These are phyloP conservation scores for Dothistroma pini DNA, from an alignment of 2,329 filamentous ascomycete genomes.

Conservation along the genomic window DNA sequence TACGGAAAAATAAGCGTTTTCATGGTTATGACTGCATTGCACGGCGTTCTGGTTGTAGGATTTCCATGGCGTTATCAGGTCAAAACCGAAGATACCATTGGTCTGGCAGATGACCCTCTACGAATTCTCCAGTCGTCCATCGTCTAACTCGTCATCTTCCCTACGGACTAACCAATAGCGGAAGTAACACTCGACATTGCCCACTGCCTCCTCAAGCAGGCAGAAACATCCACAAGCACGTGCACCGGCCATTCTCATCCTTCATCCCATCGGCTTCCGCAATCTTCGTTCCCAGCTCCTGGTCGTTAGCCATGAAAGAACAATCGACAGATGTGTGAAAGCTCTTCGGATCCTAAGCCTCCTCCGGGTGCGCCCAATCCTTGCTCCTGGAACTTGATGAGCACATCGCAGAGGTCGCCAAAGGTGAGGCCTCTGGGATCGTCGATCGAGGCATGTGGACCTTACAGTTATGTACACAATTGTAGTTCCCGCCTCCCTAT, in stretches of 20 bases:
- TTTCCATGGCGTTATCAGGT: neutral
- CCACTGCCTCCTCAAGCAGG: neutral
- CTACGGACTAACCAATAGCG: neutral
- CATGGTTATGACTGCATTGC: neutral
- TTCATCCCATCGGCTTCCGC: neutral
- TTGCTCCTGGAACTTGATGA: neutral
- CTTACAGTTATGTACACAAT: neutral
- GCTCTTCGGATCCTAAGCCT: neutral
- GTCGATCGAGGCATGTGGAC: neutral
- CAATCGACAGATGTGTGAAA: neutral
- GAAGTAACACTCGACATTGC: neutral
- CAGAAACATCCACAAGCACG: neutral
- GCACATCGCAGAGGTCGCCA: neutral
- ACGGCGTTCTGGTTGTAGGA: neutral
- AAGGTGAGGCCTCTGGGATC: neutral
- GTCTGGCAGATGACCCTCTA: neutral
- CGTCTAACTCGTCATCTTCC: neutral
- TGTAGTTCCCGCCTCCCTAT: neutral
- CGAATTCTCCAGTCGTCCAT: neutral
- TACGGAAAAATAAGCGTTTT: constrained; percentile 51
- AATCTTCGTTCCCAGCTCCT: neutral
- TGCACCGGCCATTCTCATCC: neutral
- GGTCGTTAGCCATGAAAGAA: neutral
- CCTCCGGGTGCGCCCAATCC: neutral
- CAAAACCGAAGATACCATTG: neutral